phyloP scores from a whole-genome alignment of 129 eudicot genomes.

The Daucus carota region DNA sequence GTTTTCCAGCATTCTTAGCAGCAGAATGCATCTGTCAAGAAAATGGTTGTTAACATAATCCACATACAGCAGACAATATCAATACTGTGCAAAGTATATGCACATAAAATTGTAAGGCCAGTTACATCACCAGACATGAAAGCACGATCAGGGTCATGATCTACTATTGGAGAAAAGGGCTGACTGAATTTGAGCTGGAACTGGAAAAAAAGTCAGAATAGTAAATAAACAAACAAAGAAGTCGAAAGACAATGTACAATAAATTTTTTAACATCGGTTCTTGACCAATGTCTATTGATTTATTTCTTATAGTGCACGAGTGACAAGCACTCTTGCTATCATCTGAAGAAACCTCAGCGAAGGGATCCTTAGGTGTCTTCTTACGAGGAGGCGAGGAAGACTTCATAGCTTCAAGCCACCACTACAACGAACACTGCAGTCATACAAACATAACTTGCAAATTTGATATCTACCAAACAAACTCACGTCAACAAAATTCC shows the following conservation, averaged over 20 bases:
- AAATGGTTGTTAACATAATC: too few species aligned
- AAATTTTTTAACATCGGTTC: too few species aligned
- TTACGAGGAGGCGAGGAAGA: slow-evolving; percentile 89
- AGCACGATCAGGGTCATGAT: slow-evolving; percentile 96
- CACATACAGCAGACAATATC: background rate
- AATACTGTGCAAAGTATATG: background rate
- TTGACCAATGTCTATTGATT: too few species aligned
- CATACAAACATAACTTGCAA: too few species aligned
- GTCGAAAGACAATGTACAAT: background rate
- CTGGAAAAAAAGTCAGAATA: slow-evolving; percentile 1
- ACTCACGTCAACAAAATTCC: too few species aligned
- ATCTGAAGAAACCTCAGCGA: slow-evolving; percentile 49
- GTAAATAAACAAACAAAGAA: background rate
- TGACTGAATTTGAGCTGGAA: slow-evolving; percentile 62
- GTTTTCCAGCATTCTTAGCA: slow-evolving; percentile 51
- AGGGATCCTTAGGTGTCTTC: slow-evolving; percentile 47
- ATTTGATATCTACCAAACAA: too few species aligned
- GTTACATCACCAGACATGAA: slow-evolving; percentile 86
- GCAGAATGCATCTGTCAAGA: slow-evolving; percentile 71
- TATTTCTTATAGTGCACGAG: too few species aligned
- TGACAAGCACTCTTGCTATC: slow-evolving; percentile 47
- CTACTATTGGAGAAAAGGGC: slow-evolving; percentile 91
- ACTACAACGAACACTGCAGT: slow-evolving; percentile 62
- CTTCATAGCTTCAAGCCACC: slow-evolving; percentile 90
- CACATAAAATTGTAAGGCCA: background rate